phyloP scores from a whole-genome alignment of 345 rosid species.

The Durio zibethinus region DNA sequence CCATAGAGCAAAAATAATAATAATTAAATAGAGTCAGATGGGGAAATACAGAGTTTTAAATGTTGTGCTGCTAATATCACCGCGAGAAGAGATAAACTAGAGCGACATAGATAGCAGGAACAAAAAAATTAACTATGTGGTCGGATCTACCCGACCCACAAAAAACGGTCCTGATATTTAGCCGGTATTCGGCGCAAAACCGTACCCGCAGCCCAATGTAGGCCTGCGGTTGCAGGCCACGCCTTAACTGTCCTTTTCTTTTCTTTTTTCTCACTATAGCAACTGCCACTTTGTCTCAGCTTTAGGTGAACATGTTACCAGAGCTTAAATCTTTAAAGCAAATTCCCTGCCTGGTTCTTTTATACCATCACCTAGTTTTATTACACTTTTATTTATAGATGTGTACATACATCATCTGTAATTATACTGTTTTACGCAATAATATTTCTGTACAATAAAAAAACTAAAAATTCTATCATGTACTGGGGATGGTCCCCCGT shows the following conservation, averaged over 20 bases:
- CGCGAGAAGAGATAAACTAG: background rate
- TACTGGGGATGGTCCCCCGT: background rate
- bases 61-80: background rate
- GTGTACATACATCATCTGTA: background rate
- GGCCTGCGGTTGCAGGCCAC: slow-evolving; percentile 3
- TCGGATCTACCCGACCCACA: slow-evolving; percentile 6
- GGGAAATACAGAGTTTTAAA: background rate
- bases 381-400: background rate
- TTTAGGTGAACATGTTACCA: background rate
- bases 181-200: slow-evolving; percentile 11
- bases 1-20: background rate
- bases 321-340: background rate
- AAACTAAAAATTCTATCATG: background rate
- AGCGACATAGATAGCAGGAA: background rate
- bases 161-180: background rate
- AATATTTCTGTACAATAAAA: background rate
- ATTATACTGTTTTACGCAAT: slow-evolving; percentile 1
- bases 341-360: background rate
- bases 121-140: background rate
- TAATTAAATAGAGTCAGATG: background rate
- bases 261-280: too few relatives aligned
- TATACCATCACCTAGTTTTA: background rate
- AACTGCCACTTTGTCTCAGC: background rate
- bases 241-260: slow-evolving; percentile 9
- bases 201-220: background rate